A percentile compares a stretch with the other conserved stretches of the same genome.
These are phyloP conservation scores for Flueggea neowawraea DNA, from an alignment of 441 rosid species.

Conservation along the genomic window DNA sequence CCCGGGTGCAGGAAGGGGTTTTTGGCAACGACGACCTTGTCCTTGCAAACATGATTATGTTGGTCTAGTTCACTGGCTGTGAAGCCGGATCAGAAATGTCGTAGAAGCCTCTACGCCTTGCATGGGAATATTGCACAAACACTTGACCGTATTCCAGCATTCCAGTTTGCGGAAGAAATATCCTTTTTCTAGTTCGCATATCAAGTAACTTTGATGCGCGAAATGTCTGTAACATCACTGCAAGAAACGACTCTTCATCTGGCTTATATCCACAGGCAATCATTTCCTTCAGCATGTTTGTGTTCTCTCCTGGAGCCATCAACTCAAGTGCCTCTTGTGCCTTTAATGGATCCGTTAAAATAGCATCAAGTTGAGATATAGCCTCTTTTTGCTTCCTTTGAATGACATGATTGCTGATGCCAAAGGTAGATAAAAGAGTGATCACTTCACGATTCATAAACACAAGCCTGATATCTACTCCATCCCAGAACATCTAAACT, in stretches of 20 bases:
- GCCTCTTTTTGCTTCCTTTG: slow-evolving; percentile 32
- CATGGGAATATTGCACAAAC: slow-evolving; percentile 50
- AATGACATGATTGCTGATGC: slow-evolving; percentile 27
- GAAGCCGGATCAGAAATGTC: not conserved
- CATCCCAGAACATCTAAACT: slow-evolving; percentile 41
- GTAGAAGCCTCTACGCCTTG: slow-evolving; percentile 8
- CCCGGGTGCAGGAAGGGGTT: slow-evolving; percentile 92
- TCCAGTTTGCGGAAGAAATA: slow-evolving; percentile 47
- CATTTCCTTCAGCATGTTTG: slow-evolving; percentile 52
- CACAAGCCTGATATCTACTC: slow-evolving; percentile 44
- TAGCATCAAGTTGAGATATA: slow-evolving; percentile 28
- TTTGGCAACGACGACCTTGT: slow-evolving; percentile 59
- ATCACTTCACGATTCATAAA: slow-evolving; percentile 47
- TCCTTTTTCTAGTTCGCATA: slow-evolving; percentile 53
- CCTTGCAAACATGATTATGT: slow-evolving; percentile 20
- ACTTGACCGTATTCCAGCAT: slow-evolving; percentile 70
- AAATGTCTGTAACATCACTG: slow-evolving; percentile 78
- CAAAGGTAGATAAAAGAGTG: slow-evolving; percentile 44
- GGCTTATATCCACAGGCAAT: slow-evolving; percentile 61
- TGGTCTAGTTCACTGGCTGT: not conserved
- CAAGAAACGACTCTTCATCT: slow-evolving; percentile 65
- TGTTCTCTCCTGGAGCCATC: slow-evolving; percentile 58
- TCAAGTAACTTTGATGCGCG: slow-evolving; percentile 63
- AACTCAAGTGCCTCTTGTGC: slow-evolving; percentile 64
- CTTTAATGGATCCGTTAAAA: slow-evolving; percentile 39